phyloP scores from a whole-genome alignment of 345 rosid species.

The Ceriops decandra region DNA sequence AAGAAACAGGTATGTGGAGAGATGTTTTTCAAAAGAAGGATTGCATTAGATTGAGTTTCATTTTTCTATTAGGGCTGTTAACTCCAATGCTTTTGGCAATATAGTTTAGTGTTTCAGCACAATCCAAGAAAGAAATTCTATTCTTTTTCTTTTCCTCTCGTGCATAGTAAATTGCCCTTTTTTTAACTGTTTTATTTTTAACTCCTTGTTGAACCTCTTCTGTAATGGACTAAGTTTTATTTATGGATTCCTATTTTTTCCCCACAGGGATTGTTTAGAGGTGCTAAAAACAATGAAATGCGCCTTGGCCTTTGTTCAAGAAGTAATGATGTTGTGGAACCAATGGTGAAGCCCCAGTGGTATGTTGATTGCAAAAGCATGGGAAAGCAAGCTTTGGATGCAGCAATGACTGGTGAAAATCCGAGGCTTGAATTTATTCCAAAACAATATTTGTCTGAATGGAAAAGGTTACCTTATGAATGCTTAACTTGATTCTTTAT shows the following conservation, averaged over 20 bases:
- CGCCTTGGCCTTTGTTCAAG: constrained; percentile 83
- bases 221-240: background rate
- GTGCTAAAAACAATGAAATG: constrained; percentile 81
- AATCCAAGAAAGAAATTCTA: too few species aligned
- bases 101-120: too few species aligned
- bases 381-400: constrained; percentile 81
- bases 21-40: too few species aligned
- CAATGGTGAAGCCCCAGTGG: constrained; percentile 95
- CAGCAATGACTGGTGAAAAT: constrained; percentile 48
- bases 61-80: too few species aligned
- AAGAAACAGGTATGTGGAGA: constrained; percentile 46
- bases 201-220: background rate
- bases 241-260: constrained; percentile 7
- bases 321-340: constrained; percentile 79
- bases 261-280: constrained; percentile 69
- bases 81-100: too few species aligned
- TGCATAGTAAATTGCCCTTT: background rate
- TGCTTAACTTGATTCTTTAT: background rate
- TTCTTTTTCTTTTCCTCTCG: too few species aligned
- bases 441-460: constrained; percentile 81
- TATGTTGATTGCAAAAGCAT: constrained; percentile 63
- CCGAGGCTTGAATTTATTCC: constrained; percentile 79
- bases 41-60: too few species aligned
- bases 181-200: background rate
- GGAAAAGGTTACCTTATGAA: constrained; percentile 65